Evolutionary conservation across 257 asterid species (phyloP), one percentile per base, ranked within the genome.

Genomic region (Leonotis leonurus): DNA sequence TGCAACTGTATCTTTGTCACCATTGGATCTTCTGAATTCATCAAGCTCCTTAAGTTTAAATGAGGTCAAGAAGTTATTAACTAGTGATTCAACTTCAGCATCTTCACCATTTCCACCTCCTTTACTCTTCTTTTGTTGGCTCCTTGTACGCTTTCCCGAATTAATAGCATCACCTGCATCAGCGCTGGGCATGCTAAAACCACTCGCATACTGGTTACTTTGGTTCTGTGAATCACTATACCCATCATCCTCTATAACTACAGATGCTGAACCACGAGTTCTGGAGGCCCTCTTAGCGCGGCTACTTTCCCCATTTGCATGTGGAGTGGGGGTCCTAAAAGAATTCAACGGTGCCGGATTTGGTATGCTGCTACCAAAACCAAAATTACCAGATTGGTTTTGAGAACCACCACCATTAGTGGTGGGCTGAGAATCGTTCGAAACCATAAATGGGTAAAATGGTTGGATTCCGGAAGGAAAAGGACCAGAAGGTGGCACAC

Each of bases 401-500:
- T 73, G 63, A 33, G 59, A 41, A 44, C 65, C 77, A 16, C 64
- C 51, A 41, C 67, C 76, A 20, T 65, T 20, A 0, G 74, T 52
- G 8, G 75, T 45, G 14, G 67, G 82, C 6, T 73, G 75, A 37
- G 95, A 56, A 6, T 72, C 74, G 32, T 58, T 64, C n/a, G 86
- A 70, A 26, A 53, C 69, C 36, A 78, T 45, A 71, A 93, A 86
- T 0, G 99, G 99, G 76, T 83, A 93, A 79, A 93, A 77, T 12
- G 99, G 99, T 43, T 89, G 85, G 55, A 89, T 91, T 8, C 97
- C 99, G 0, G 94, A 54, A 0, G 99, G 99, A 40, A 92, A 92
- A 39, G 99, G 99, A 37, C 99, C 99, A 9, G 81, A 46, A 4
- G 99, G 99, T 9, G 99, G 80, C 43, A 93, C 90, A 69, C 99